Conservation (phyloP, 1,139 yeast species). For the Candida mesenterica region DNA sequence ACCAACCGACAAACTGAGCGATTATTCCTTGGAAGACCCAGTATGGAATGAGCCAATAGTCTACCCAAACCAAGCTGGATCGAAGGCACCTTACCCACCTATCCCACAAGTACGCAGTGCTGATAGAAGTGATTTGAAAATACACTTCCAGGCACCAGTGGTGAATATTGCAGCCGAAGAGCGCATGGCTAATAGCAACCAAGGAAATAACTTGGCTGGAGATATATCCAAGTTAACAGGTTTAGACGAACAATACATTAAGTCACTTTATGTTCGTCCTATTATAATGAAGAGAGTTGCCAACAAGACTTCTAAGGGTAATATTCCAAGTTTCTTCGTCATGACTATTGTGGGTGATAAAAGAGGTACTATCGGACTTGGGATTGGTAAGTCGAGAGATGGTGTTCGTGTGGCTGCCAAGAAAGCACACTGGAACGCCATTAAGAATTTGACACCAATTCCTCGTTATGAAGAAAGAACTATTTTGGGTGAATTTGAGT, state of each 20-base stretch:
- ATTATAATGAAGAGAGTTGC: constrained; percentile 77
- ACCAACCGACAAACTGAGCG: constrained; percentile 26
- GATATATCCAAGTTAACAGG: constrained; percentile 74
- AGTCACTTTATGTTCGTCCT: constrained; percentile 63
- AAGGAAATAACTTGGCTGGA: constrained; percentile 37
- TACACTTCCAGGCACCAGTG: constrained; percentile 32
- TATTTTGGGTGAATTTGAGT: constrained; percentile 77
- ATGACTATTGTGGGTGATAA: constrained; percentile 90
- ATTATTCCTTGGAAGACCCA: constrained; percentile 39
- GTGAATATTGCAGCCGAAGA: constrained; percentile 12
- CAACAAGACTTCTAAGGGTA: constrained; percentile 93
- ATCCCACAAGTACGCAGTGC: constrained; percentile 43
- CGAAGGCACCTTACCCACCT: constrained; percentile 41
- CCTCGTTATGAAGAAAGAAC: constrained; percentile 93
- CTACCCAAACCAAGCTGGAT: constrained; percentile 45
- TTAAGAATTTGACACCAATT: constrained; percentile 75
- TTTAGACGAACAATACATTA: constrained; percentile 62
- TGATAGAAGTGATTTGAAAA: constrained; percentile 40
- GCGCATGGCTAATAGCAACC: constrained; percentile 11
- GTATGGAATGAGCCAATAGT: constrained; percentile 47
- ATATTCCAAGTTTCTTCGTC: constrained; percentile 80
- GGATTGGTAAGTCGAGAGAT: constrained; percentile 88
- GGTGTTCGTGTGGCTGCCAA: constrained; percentile 75
- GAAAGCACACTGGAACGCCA: constrained; percentile 94
- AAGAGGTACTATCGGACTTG: constrained; percentile 91